Base-by-base conservation (phyloP, 169 alveolate genomes). In the Amoebophrya sp. region DNA sequence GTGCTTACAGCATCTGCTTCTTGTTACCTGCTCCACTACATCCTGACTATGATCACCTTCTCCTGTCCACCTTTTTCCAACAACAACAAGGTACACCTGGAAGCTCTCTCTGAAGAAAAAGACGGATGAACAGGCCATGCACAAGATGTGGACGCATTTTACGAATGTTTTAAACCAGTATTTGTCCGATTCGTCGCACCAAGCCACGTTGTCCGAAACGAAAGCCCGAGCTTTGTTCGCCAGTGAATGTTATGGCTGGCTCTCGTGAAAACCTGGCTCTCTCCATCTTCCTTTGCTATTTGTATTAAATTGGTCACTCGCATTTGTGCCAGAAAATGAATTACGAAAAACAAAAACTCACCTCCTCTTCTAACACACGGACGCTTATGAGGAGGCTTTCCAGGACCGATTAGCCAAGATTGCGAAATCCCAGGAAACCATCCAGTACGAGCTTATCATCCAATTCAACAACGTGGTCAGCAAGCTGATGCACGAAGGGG, bases 401-500 rank as follows among this genome's bases (percentile, higher is more conserved):
- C 83, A 26, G 83, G 2, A 29, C 3, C 83, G 83, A 6, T 10
- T 65, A 36, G 83, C 83, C 36, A 6, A 1, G 83, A 65, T 65
- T 26, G 83, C 83, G 83, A 65, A 65, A 36, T 65, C 83, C 36
- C 10, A 65, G 36, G 26, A 65, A 6, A 18, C 83, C 33, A 65
- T 65, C 2, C 83, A 65, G 26, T 65, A 65, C 26, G 83, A 65
- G 26, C 83, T 65, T 1, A 26, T 65, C 36, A 6, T 65, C 36
- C 83, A 65, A 36, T 65, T 65, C 83, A 65, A 65, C 83, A 65
- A 65, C 26, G 83, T 65, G 36, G 83, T 65, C 39, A 26, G 38
- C 2, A 65, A 65, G n/a, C n/a, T 65, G 33, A 65, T 65, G 83
- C 83, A 65, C 83, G 83, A 65, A 36, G 83, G 83, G 38, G 83